Evolutionary conservation across 495 filamentous ascomycete species (phyloP).

Genomic region (Aspergillus saccharolyticus): DNA sequence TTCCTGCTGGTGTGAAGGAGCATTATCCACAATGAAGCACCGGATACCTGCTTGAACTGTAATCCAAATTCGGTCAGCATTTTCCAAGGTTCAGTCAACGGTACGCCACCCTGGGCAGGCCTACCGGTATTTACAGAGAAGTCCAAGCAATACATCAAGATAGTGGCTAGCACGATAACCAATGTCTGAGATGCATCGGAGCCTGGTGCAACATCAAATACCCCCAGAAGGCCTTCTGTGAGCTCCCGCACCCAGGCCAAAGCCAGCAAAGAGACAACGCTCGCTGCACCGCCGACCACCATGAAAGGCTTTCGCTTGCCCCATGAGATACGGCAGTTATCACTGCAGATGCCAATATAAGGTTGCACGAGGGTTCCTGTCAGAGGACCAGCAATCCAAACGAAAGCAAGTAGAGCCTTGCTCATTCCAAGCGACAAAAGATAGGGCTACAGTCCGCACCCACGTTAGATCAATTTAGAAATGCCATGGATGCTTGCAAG

Average conservation of each 20-base stretch:
- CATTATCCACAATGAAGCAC: slow-evolving; percentile 86
- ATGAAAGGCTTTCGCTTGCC: slow-evolving; percentile 89
- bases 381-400: slow-evolving; percentile 90
- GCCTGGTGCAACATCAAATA: slow-evolving; percentile 65
- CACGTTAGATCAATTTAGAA: neutral
- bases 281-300: slow-evolving; percentile 67
- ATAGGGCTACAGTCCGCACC: slow-evolving; percentile 42
- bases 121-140: slow-evolving; percentile 89
- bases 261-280: slow-evolving; percentile 64
- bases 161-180: slow-evolving; percentile 68
- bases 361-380: slow-evolving; percentile 85
- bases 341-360: slow-evolving; percentile 87
- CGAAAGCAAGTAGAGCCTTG: slow-evolving; percentile 87
- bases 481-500: neutral
- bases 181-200: slow-evolving; percentile 55
- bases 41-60: slow-evolving; percentile 81
- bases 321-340: slow-evolving; percentile 74
- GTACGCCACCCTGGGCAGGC: slow-evolving; percentile 10
- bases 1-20: slow-evolving; percentile 85
- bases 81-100: slow-evolving; percentile 1
- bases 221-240: slow-evolving; percentile 59
- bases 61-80: slow-evolving; percentile 4
- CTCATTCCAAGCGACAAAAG: slow-evolving; percentile 77
- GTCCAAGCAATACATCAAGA: slow-evolving; percentile 79
- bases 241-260: slow-evolving; percentile 82